Percentiles rank a stretch among this genome's conserved stretches.
Evolutionary conservation across 257 asterid genomes (phyloP).

Genomic region (Penstemon eatonii): DNA sequence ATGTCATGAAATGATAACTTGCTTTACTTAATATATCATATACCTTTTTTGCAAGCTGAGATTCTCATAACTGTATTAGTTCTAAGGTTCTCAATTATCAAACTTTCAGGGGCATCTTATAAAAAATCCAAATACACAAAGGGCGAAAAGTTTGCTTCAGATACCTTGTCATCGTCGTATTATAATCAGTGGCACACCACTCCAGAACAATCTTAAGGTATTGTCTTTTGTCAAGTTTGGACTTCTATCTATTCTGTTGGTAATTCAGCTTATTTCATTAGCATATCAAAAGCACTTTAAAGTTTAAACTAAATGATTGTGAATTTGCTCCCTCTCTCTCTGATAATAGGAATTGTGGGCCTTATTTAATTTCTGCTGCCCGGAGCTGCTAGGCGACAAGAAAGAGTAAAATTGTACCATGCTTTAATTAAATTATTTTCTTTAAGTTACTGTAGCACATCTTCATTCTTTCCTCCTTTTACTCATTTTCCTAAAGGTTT

Average conservation of each 20-base stretch:
- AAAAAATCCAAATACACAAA: conserved; percentile 94
- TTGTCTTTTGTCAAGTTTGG: conserved; percentile 5
- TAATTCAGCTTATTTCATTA: not conserved
- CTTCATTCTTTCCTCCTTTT: conserved; percentile 11
- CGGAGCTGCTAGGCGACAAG: conserved; percentile 86
- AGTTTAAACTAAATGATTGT: conserved; percentile 7
- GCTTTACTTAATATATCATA: conserved; percentile 4
- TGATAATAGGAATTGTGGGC: conserved; percentile 87
- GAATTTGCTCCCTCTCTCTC: conserved; percentile 22
- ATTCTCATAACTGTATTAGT: conserved; percentile 5
- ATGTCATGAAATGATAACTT: conserved; percentile 4
- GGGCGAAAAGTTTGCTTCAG: conserved; percentile 96
- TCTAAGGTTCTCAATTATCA: conserved; percentile 7
- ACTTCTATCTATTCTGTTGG: conserved; percentile 11
- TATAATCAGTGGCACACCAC: conserved; percentile 96
- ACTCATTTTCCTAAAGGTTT: conserved; percentile 49
- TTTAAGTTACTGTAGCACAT: conserved; percentile 18
- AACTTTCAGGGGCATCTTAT: conserved; percentile 84
- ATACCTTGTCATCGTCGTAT: conserved; percentile 82
- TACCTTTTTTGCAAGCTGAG: conserved; percentile 8
- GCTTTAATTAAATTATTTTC: conserved; percentile 19
- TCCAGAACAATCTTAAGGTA: conserved; percentile 96
- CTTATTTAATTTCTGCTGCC: conserved; percentile 82
- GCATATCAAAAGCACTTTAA: not conserved
- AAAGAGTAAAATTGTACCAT: conserved; percentile 55